Conservation (phyloP, 805 yeast genomes). For the Lipomyces yamanashiensis region DNA sequence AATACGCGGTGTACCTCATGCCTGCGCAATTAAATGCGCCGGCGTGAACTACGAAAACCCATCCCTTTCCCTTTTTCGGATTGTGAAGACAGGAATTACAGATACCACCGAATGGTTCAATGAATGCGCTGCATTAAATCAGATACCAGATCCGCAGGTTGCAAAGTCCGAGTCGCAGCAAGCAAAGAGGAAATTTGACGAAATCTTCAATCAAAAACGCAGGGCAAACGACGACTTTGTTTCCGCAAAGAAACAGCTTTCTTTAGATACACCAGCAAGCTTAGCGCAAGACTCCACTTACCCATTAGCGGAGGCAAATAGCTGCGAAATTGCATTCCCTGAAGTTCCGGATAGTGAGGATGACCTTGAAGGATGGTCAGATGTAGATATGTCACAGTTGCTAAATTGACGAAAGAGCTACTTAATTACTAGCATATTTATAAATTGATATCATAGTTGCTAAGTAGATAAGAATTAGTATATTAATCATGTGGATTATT, state of each 20-base stretch:
- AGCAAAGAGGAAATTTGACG: neutral
- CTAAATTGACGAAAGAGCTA: neutral
- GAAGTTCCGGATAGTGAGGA: conserved; percentile 15
- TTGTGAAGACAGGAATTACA: conserved; percentile 20
- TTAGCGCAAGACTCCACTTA: neutral
- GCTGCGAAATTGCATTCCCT: neutral
- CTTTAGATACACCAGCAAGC: neutral
- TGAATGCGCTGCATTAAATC: neutral
- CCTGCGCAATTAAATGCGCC: conserved; percentile 26
- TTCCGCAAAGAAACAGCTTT: neutral
- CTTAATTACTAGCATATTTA: neutral
- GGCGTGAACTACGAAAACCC: conserved; percentile 28
- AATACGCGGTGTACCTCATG: conserved; percentile 32
- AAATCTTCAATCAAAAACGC: neutral
- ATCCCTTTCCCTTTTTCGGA: conserved; percentile 20
- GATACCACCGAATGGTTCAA: conserved; percentile 20
- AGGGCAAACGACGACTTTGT: neutral
- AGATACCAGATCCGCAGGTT: neutral
- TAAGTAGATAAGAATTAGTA: too few species aligned
- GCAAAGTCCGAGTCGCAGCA: neutral
- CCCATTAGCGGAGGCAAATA: neutral
- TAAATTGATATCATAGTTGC: neutral
- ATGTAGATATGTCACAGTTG: conserved; percentile 1
- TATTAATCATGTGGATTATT: neutral
- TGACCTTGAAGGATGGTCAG: neutral